Evolutionary conservation across 1,284 basidiomycete genomes (phyloP).

Genomic region (Xerocomus amazonicus): DNA sequence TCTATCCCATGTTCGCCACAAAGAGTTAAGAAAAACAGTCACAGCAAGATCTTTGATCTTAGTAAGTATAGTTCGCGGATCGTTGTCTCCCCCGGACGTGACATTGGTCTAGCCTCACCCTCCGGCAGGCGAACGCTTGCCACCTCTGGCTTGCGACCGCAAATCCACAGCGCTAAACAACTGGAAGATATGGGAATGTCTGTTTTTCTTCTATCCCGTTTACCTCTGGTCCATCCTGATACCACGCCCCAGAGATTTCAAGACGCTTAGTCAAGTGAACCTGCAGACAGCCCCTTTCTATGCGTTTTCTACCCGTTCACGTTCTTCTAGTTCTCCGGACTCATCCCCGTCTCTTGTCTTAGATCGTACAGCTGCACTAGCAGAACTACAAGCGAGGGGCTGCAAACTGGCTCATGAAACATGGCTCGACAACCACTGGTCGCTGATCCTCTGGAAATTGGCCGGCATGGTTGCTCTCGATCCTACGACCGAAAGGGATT

Average conservation of each 20-base stretch:
- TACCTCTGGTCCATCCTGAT: slow-evolving; percentile 11
- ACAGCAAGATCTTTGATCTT: slow-evolving; percentile 41
- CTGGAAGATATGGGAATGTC: slow-evolving; percentile 63
- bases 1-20: slow-evolving; percentile 6
- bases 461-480: slow-evolving; percentile 77
- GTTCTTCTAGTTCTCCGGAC: slow-evolving; percentile 5
- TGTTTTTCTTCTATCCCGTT: slow-evolving; percentile 3
- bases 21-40: slow-evolving; percentile 12
- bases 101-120: slow-evolving; percentile 36
- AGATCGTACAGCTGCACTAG: slow-evolving; percentile 52
- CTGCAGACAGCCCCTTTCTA: slow-evolving; percentile 61
- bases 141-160: slow-evolving; percentile 55
- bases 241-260: slow-evolving; percentile 41
- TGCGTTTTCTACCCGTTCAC: slow-evolving; percentile 48
- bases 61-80: slow-evolving; percentile 37
- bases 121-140: slow-evolving; percentile 44
- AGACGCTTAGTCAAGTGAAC: slow-evolving; percentile 58
- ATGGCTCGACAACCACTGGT: slow-evolving; percentile 95
- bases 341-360: slow-evolving; percentile 30
- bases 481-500: slow-evolving; percentile 54
- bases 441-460: slow-evolving; percentile 90
- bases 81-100: not conserved
- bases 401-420: slow-evolving; percentile 61
- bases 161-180: slow-evolving; percentile 47
- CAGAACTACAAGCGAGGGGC: slow-evolving; percentile 48